These are phyloP conservation scores for Komagataella phaffii DNA, from an alignment of 805 yeast species.

Conservation along the genomic window DNA sequence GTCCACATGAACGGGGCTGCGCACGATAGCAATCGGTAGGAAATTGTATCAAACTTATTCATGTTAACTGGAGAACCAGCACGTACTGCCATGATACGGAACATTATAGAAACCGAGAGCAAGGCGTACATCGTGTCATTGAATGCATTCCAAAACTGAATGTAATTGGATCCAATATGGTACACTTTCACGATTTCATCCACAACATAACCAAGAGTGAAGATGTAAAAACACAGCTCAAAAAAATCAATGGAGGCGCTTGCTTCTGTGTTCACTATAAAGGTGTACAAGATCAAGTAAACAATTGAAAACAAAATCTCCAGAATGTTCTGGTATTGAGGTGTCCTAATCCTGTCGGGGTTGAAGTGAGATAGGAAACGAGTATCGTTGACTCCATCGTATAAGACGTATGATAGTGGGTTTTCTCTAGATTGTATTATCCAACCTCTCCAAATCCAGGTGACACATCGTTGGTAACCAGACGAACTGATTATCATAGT, in stretches of 20 bases:
- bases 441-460: conserved; percentile 94
- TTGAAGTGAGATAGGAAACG: conserved; percentile 52
- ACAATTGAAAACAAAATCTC: conserved; percentile 57
- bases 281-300: conserved; percentile 48
- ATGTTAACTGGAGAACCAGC: conserved; percentile 10
- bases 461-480: conserved; percentile 77
- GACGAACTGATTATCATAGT: conserved; percentile 64
- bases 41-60: conserved; percentile 14
- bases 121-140: conserved; percentile 57
- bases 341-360: conserved; percentile 77
- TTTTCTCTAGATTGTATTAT: conserved; percentile 62
- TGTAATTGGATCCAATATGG: conserved; percentile 60
- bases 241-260: conserved; percentile 22
- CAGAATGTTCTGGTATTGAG: conserved; percentile 63
- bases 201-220: conserved; percentile 50
- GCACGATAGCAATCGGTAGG: conserved; percentile 61
- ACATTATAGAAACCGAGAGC: conserved; percentile 34
- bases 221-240: conserved; percentile 47
- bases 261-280: conserved; percentile 48
- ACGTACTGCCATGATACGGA: conserved; percentile 35
- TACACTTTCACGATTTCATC: conserved; percentile 65
- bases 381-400: conserved; percentile 43
- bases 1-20: conserved; percentile 86
- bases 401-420: conserved; percentile 55
- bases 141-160: conserved; percentile 71